Evolutionary conservation across 2,329 filamentous ascomycete species (phyloP), one percentile per base, ranked within the genome.

Genomic region (Drechslera avenae): DNA sequence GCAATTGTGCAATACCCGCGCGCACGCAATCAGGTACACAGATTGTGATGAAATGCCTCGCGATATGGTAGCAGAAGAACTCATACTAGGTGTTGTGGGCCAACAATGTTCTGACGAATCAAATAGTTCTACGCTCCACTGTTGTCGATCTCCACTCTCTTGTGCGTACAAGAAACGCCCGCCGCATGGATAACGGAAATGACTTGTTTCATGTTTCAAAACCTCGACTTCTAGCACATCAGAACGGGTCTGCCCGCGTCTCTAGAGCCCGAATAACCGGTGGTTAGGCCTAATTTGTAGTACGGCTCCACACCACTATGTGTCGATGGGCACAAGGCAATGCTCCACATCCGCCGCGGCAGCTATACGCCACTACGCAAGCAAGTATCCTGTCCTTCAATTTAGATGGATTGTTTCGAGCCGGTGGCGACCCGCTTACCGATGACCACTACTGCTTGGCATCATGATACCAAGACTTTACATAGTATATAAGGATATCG

Each of bases 291-390:
- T 46, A 43, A 41, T 28, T 44, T 46, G 44, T 45, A 36, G 43
- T 43, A 46, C 51, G 51, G 37, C 42, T 51, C 40, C 37, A 53
- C 42, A 14, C 33, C 10, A 21, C 30, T n/a, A 39, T 28, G 43
- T 31, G 30, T 47, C 23, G 28, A 32, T 41, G 36, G 13, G 18
- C 17, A 10, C 35, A 32, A 54, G 64, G 63, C 48, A 68, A 16
- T 19, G 19, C 61, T 63, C 66, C 64, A 59, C 60, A 63, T 53
- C 57, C 56, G 37, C 59, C 52, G 53, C 62, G 56, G 62, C 56
- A 63, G 56, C 58, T 59, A 43, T 52, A 58, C 52, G 56, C 58
- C 63, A 60, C 59, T 59, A 28, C 34, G 48, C 39, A 46, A 42
- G 37, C 43, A 42, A 46, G 37, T 46, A 30, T 37, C 16, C 41